Base-by-base conservation (phyloP, 2,329 filamentous ascomycete species). In the Fusarium musae region DNA sequence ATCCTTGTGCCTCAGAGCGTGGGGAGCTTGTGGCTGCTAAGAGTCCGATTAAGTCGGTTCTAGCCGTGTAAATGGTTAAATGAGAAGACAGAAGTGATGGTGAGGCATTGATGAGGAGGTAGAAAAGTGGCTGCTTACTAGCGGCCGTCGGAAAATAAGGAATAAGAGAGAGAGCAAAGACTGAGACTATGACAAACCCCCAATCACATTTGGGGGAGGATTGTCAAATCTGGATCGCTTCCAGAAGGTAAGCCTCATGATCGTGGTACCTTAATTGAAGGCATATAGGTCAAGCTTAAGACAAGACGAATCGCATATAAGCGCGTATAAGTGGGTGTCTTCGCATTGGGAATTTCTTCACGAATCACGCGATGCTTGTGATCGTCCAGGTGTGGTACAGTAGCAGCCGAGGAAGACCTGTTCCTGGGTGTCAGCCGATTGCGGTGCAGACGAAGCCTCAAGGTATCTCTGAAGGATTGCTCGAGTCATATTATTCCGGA, bases 251-350 rank as follows among this genome's bases (percentile, higher is more conserved):
- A 50, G 32, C 57, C 47, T 63, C 15, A 37, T 26, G 37, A 50
- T 63, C 26, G 63, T 68, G 65, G 64, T 53, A 50, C 36, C 65
- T 68, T 69, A 69, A 43, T 43, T 28, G 10, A 68, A 40, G 63
- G 65, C 56, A 68, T 68, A 68, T 68, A 68, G 28, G 56, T 23
- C 56, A 42, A 53, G 32, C 32, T 32, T 26, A 30, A 63, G 54
- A 54, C 46, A 23, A 34, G 23, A 44, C 34, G 37, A 63, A 43
- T 59, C 17, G 26, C 52, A 60, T 54, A n/a, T 54, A 23, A 17
- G 30, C 21, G 23, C 34, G 28, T 44, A 42, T n/a, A 42, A 58
- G 42, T 50, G 42, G 47, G 23, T 66, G 42, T 23, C n/a, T 59
- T 59, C 34, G 28, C 17, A 54, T 56, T 49, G 53, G 30, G 19